These are phyloP conservation scores for Phytophthora hibernalis DNA, from an alignment of 352 stramenopile genomes.

Conservation along the genomic window DNA sequence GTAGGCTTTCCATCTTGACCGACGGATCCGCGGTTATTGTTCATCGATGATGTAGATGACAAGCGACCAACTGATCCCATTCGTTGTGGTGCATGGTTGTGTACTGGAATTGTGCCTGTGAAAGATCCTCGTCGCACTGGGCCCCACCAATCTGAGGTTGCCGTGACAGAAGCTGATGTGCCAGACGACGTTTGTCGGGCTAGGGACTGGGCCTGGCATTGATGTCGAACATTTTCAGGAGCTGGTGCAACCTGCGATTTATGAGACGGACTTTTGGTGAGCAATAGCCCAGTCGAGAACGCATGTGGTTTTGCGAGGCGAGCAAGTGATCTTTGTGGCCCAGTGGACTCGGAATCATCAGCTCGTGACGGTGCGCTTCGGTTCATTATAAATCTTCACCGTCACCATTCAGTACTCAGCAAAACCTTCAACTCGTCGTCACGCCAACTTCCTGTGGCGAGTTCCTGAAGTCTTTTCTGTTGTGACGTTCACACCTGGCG, in stretches of 20 bases:
- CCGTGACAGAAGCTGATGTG: not conserved
- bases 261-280: constrained; percentile 5
- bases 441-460: not conserved
- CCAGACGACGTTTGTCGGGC: not conserved
- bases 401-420: constrained; percentile 11
- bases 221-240: not conserved
- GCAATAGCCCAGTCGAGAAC: not conserved
- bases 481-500: not conserved
- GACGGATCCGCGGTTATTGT: constrained; percentile 26
- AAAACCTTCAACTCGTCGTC: not conserved
- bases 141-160: not conserved
- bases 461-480: not conserved
- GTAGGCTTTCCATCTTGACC: constrained; percentile 18
- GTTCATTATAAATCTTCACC: constrained; percentile 21
- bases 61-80: constrained; percentile 20
- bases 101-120: constrained; percentile 25
- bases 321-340: constrained; percentile 16
- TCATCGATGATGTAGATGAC: constrained; percentile 29
- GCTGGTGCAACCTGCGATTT: constrained; percentile 26
- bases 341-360: constrained; percentile 3
- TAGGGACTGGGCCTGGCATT: not conserved
- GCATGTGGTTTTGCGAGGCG: constrained; percentile 6
- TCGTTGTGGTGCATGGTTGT: constrained; percentile 10
- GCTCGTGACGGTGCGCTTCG: constrained; percentile 15
- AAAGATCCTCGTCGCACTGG: constrained; percentile 26